Conservation (phyloP, 495 filamentous ascomycete species). For the Ascodesmis nigricans region DNA sequence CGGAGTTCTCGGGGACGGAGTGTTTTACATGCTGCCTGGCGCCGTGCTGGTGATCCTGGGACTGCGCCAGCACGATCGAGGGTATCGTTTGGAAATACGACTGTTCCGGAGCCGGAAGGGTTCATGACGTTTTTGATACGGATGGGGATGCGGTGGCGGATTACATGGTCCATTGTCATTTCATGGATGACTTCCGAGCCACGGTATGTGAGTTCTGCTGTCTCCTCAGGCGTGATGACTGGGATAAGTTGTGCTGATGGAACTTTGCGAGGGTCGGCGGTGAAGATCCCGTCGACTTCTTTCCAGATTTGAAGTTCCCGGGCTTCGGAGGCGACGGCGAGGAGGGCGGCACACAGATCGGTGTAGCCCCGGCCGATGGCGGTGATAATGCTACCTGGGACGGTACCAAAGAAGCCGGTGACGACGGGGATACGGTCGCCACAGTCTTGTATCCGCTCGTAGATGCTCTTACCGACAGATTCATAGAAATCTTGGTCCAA, state of each 20-base stretch:
- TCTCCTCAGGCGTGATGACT: constrained; percentile 67
- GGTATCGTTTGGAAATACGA: constrained; percentile 35
- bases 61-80: constrained; percentile 30
- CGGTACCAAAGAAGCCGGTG: constrained; percentile 69
- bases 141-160: constrained; percentile 60
- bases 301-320: constrained; percentile 82
- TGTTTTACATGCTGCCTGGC: no score
- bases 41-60: constrained; percentile 26
- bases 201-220: constrained; percentile 79
- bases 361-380: constrained; percentile 74
- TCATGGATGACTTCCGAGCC: constrained; percentile 87
- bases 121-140: constrained; percentile 97
- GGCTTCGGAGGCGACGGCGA: constrained; percentile 54
- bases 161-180: constrained; percentile 93
- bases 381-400: constrained; percentile 37
- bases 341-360: constrained; percentile 66
- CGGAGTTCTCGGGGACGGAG: no score
- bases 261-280: constrained; percentile 69
- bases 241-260: constrained; percentile 56
- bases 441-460: constrained; percentile 45
- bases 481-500: constrained; percentile 68
- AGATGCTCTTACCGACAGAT: constrained; percentile 39
- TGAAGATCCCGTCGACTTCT: constrained; percentile 82
- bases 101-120: constrained; percentile 59
- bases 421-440: constrained; percentile 54